Conservation (phyloP, 2,329 filamentous ascomycete genomes). For the Knufia fluminis region DNA sequence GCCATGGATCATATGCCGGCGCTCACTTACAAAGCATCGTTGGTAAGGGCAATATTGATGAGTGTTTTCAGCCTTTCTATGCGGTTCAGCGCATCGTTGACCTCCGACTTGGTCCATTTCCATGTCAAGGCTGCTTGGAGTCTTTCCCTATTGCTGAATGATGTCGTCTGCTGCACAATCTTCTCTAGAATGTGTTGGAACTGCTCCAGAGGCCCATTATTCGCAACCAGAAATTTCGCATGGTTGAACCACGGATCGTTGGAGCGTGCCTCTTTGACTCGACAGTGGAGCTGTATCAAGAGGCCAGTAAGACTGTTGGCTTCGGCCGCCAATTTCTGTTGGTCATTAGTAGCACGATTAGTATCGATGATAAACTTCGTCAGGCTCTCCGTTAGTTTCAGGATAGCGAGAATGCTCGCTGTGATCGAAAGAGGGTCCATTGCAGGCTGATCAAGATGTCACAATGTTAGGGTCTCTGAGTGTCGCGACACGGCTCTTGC, state of each 20-base stretch:
- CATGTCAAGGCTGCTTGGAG: slow-evolving; percentile 10
- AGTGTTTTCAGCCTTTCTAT: slow-evolving; percentile 15
- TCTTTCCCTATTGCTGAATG: slow-evolving; percentile 4
- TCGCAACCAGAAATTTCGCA: slow-evolving; percentile 9
- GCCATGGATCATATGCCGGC: neutral
- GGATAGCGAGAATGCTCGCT: slow-evolving; percentile 16
- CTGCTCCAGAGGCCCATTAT: slow-evolving; percentile 24
- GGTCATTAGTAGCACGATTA: slow-evolving; percentile 21
- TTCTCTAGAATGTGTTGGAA: slow-evolving; percentile 22
- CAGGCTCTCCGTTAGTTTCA: slow-evolving; percentile 18
- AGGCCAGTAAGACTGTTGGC: slow-evolving; percentile 21
- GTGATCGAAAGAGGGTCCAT: slow-evolving; percentile 20
- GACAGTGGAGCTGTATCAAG: slow-evolving; percentile 20
- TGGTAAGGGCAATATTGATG: slow-evolving; percentile 10
- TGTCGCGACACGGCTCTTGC: too few species aligned
- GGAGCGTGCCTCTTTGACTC: slow-evolving; percentile 17
- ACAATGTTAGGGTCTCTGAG: too few species aligned
- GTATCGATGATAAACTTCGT: slow-evolving; percentile 21
- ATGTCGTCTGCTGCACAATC: slow-evolving; percentile 7
- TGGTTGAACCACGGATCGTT: slow-evolving; percentile 22
- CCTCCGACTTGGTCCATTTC: slow-evolving; percentile 11
- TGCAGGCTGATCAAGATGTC: neutral
- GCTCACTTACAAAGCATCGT: slow-evolving; percentile 4
- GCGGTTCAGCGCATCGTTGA: slow-evolving; percentile 9
- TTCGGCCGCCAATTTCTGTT: slow-evolving; percentile 19